A percentile compares a stretch with the other conserved stretches of the same genome.
Conservation (phyloP, 192 early-diverging fungal species). For the Glomus cerebriforme region DNA sequence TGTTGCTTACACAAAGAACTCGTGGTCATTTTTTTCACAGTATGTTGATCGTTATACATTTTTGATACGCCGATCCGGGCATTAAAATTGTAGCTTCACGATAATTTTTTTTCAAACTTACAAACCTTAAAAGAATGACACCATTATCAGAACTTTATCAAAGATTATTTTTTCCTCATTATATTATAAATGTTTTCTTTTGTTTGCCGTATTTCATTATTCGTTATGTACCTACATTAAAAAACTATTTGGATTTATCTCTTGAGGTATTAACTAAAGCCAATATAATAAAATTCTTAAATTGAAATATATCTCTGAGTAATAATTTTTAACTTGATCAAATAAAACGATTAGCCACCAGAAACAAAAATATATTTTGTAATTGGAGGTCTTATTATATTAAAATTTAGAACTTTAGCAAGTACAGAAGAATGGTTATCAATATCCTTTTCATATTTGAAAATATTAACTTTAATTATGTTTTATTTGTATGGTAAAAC, state of each 20-base stretch:
- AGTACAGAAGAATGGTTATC: conserved; percentile 31
- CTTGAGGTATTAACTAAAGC: conserved; percentile 5
- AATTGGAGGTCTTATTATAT: not conserved
- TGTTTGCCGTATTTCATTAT: conserved; percentile 16
- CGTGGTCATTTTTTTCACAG: no score
- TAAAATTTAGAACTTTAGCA: conserved; percentile 18
- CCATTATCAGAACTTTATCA: conserved; percentile 23
- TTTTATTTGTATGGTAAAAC: conserved; percentile 28
- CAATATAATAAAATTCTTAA: not conserved
- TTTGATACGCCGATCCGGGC: no score
- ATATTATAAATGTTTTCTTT: conserved; percentile 26
- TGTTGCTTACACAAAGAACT: no score
- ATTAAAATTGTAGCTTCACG: no score
- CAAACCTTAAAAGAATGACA: conserved; percentile 2
- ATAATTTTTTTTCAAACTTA: no score
- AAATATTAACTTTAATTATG: conserved; percentile 17
- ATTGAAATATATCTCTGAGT: not conserved
- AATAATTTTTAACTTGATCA: not conserved
- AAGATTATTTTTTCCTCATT: conserved; percentile 24
- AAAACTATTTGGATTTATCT: not conserved
- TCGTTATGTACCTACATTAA: conserved; percentile 11
- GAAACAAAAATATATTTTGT: conserved; percentile 17
- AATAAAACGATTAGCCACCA: conserved; percentile 18
- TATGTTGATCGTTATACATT: no score
- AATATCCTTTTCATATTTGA: conserved; percentile 18